Evolutionary conservation across 2,329 filamentous ascomycete species (phyloP), one percentile per base, ranked within the genome.

Genomic region (Aspergillus candidus): DNA sequence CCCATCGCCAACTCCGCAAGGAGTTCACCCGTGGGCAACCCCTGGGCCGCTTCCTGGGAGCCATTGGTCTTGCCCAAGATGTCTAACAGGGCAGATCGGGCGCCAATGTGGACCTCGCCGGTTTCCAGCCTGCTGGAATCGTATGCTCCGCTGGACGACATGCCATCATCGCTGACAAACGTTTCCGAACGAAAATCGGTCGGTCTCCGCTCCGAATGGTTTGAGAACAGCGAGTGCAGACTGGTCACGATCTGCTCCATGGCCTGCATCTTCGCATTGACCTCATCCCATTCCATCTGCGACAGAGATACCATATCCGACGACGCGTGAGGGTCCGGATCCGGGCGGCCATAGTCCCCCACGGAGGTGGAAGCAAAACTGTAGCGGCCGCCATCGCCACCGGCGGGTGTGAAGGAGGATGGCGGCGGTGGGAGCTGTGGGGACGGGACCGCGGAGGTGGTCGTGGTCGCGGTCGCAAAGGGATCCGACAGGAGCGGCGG

Each of bases 1-100:
- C 79, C 78, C 46, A 81, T 59, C 1, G 77, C 78, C 46, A 81
- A 73, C 40, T 80, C 72, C 0, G 77, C 76, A 11, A 81, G 64
- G 49, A 81, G 74, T 52, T 76, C 77, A 57, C 78, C 77, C 54
- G 76, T 75, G 14, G 79, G 66, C 10, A 79, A 62, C 51, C 77
- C 75, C 54, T 76, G 72, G 40, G 65, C 65, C 14, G 58, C 59
- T 35, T 65, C 62, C 49, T 62, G 58, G 1, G 61, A 62, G 5
- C 47, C 48, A 43, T 65, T 63, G 18, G 77, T 65, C 22, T 74
- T 71, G 22, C 73, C 69, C 54, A 74, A 67, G 40, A 80, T 74
- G 48, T 80, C 72, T 8, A 77, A 76, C 12, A 79, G 70, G 1
- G 79, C 76, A 2, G 78, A 80, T 41, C 75, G 72, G 15, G 74